Conservation (phyloP, 345 rosid genomes). For the Ceriops zippeliana region DNA sequence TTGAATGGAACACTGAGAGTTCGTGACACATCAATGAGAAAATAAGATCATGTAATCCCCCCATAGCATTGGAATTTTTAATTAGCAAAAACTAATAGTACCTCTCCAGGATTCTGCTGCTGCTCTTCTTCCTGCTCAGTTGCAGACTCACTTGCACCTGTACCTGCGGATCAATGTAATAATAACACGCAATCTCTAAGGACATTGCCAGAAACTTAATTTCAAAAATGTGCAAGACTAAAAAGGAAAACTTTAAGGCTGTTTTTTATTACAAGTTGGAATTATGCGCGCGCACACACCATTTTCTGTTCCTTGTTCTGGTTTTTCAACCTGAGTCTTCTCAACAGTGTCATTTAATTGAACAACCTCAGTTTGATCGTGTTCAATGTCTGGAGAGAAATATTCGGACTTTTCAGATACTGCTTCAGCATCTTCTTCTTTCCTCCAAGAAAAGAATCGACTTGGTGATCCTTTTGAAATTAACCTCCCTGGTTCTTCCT, state of each 20-base stretch:
- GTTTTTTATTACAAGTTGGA: neutral
- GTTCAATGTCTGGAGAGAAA: constrained; percentile 21
- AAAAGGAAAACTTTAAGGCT: neutral
- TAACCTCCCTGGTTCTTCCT: constrained; percentile 16
- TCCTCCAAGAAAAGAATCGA: constrained; percentile 31
- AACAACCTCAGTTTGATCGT: constrained; percentile 12
- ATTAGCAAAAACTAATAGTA: too few relatives aligned
- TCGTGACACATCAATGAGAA: too few relatives aligned
- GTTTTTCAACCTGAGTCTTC: neutral
- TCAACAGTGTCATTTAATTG: constrained; percentile 4
- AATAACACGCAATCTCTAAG: too few relatives aligned
- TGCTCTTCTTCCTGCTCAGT: constrained; percentile 19
- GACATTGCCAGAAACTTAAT: too few relatives aligned
- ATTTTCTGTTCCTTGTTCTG: constrained; percentile 6
- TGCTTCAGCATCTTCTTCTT: constrained; percentile 30
- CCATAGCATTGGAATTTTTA: too few relatives aligned
- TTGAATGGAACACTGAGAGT: too few relatives aligned
- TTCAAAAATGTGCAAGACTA: neutral
- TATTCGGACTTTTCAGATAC: constrained; percentile 28
- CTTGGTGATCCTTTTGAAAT: constrained; percentile 22
- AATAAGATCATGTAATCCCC: too few relatives aligned
- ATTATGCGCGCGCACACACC: constrained; percentile 14
- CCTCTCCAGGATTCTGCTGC: too few relatives aligned
- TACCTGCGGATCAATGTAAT: neutral
- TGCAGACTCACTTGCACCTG: constrained; percentile 8